Conservation (phyloP, 2,329 filamentous ascomycete genomes). For the Neopestalotiopsis rosae region DNA sequence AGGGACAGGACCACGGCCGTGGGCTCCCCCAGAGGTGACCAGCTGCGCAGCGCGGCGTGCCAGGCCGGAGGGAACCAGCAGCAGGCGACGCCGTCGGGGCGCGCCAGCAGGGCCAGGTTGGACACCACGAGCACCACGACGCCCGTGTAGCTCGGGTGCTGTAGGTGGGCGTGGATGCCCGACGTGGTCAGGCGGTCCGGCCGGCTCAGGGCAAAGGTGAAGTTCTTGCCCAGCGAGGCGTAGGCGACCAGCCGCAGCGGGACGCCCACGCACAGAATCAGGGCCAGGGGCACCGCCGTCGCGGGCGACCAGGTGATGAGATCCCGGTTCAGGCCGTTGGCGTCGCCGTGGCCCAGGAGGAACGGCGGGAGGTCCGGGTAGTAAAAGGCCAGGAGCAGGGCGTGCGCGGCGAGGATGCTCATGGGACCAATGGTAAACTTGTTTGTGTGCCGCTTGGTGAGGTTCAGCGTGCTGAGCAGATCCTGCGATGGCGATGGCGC, state of each 20-base stretch:
- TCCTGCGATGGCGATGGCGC: not conserved
- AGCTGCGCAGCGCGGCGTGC: constrained; percentile 18
- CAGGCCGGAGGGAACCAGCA: constrained; percentile 42
- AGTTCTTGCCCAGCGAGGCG: constrained; percentile 51
- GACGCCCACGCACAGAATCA: constrained; percentile 38
- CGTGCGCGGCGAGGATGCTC: constrained; percentile 28
- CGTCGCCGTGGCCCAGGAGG: constrained; percentile 34
- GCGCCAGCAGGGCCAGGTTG: constrained; percentile 38
- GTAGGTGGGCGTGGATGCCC: constrained; percentile 54
- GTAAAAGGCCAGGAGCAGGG: constrained; percentile 25
- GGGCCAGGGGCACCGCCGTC: constrained; percentile 39
- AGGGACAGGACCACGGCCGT: constrained; percentile 20
- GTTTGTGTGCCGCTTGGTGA: constrained; percentile 32
- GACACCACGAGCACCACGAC: constrained; percentile 39
- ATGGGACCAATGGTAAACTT: constrained; percentile 31
- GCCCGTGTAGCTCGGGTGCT: constrained; percentile 59
- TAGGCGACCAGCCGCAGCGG: constrained; percentile 43
- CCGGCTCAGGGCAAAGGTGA: constrained; percentile 56
- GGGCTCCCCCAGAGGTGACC: constrained; percentile 11
- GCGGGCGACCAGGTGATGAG: constrained; percentile 43
- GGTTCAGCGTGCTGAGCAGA: constrained; percentile 20
- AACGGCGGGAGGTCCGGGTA: constrained; percentile 29
- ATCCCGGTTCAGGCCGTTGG: constrained; percentile 37
- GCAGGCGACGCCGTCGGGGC: constrained; percentile 43
- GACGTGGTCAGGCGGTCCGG: constrained; percentile 51